Conservation (phyloP, 2,329 filamentous ascomycete species). For the Endothia cerciana region DNA sequence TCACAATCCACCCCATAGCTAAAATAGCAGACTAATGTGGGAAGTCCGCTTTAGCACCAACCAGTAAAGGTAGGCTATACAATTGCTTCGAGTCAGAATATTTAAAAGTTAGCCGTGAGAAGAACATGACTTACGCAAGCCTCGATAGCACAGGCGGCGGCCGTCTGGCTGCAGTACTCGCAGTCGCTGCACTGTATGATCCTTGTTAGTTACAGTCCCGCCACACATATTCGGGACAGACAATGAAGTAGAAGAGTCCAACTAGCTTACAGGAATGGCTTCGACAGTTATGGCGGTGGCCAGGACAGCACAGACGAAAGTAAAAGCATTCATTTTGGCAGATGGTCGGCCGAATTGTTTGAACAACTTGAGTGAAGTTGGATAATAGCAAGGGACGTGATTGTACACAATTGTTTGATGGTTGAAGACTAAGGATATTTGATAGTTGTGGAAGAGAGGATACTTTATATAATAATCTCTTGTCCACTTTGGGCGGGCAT, state of each 20-base stretch:
- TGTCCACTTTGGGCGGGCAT: neutral
- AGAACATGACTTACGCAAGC: neutral
- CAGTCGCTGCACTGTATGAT: neutral
- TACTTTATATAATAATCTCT: neutral
- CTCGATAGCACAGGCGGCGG: neutral
- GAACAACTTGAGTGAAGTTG: neutral
- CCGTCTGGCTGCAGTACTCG: slow-evolving; percentile 1
- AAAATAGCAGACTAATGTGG: neutral
- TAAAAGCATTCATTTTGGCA: neutral
- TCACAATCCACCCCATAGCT: neutral
- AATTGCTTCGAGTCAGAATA: neutral
- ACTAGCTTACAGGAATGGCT: neutral
- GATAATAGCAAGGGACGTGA: neutral
- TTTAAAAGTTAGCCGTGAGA: neutral
- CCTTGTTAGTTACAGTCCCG: neutral
- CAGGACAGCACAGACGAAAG: neutral
- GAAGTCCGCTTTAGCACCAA: neutral
- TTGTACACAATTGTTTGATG: neutral
- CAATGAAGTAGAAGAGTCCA: neutral
- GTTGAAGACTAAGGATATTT: neutral
- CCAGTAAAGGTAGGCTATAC: neutral
- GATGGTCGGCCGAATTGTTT: neutral
- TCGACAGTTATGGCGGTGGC: neutral
- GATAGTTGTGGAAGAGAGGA: neutral
- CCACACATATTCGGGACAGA: neutral